phyloP scores from a whole-genome alignment of 164 flowering plant genomes.

The Chloranthus sessilifolius region DNA sequence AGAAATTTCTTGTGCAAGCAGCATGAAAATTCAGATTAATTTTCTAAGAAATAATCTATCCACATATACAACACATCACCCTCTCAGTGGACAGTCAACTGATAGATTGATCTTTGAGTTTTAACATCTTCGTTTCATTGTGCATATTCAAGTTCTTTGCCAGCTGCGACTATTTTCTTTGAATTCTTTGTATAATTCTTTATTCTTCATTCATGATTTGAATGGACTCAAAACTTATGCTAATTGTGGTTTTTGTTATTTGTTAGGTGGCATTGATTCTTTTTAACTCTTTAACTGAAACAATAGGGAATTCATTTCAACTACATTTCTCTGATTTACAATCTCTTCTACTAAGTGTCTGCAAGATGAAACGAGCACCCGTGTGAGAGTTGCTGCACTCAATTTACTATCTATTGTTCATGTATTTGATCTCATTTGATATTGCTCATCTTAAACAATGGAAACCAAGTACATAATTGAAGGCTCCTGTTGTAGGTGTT shows the following conservation, averaged over 20 bases:
- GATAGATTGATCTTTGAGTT: too few species aligned
- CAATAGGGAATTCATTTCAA: slow-evolving; percentile 75
- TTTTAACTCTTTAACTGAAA: slow-evolving; percentile 94
- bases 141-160: too few species aligned
- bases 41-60: too few species aligned
- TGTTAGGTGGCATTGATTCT: slow-evolving; percentile 84
- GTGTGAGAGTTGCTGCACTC: slow-evolving; percentile 95
- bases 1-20: too few species aligned
- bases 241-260: slow-evolving; percentile 8
- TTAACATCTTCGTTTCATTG: too few species aligned
- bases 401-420: slow-evolving; percentile 51
- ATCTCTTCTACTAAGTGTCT: slow-evolving; percentile 82
- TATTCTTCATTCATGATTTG: not conserved
- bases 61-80: too few species aligned
- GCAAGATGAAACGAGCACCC: slow-evolving; percentile 86
- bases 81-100: too few species aligned
- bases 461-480: too few species aligned
- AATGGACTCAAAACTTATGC: not conserved
- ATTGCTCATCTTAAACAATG: too few species aligned
- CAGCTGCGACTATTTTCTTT: not conserved
- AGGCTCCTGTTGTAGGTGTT: too few species aligned
- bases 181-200: not conserved
- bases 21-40: too few species aligned
- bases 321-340: slow-evolving; percentile 78
- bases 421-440: too few species aligned